phyloP scores from a whole-genome alignment of 2,329 filamentous ascomycete genomes.

The Aspergillus ochraceus region DNA sequence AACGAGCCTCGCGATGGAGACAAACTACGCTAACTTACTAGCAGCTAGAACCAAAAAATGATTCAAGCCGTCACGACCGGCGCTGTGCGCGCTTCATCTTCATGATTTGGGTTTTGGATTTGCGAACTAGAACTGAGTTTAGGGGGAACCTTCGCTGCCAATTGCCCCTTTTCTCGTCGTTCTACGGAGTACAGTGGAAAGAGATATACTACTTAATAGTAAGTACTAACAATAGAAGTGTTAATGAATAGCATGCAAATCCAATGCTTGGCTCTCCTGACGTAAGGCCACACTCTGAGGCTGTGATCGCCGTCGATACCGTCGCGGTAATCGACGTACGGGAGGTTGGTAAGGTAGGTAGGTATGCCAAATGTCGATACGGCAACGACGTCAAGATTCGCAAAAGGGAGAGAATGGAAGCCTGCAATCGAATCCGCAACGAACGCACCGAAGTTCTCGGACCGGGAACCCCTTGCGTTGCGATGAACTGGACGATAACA shows the following conservation, averaged over 20 bases:
- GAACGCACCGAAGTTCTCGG: conserved; percentile 7
- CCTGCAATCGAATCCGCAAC: conserved; percentile 13
- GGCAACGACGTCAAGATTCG: not conserved
- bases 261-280: not conserved
- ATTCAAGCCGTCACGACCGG: not conserved
- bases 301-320: too few relatives aligned
- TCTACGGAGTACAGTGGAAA: too few relatives aligned
- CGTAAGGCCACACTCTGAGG: not conserved
- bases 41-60: not conserved
- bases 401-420: conserved; percentile 4
- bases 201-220: too few relatives aligned
- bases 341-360: too few relatives aligned
- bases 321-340: not conserved
- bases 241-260: too few relatives aligned
- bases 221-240: too few relatives aligned
- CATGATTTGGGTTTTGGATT: not conserved
- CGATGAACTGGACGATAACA: not conserved
- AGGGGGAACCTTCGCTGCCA: not conserved
- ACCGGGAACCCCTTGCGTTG: conserved; percentile 8
- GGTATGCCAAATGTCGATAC: not conserved
- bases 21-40: not conserved
- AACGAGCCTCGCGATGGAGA: not conserved
- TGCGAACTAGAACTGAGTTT: not conserved
- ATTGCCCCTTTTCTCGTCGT: not conserved
- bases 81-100: conserved; percentile 8